These are phyloP conservation scores for Hemisphaericaspora xylofermentans DNA, from an alignment of 1,139 yeast species.

Conservation along the genomic window DNA sequence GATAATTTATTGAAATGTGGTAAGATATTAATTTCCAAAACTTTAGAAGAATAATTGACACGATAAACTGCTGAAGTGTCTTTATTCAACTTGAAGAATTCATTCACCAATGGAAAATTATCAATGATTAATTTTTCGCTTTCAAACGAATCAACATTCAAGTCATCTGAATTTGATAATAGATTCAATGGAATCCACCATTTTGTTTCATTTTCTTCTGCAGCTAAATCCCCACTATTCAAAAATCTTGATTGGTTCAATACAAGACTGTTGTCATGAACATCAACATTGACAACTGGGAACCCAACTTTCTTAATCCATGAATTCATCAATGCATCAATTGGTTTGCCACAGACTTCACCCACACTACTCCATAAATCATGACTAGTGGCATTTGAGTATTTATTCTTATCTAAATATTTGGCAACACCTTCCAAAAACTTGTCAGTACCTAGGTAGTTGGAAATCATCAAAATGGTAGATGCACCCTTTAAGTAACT, in stretches of 20 bases:
- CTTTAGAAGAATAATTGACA: conserved; percentile 56
- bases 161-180: conserved; percentile 20
- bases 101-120: conserved; percentile 21
- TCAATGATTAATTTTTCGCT: conserved; percentile 22
- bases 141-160: conserved; percentile 22
- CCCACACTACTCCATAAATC: conserved; percentile 80
- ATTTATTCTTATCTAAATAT: conserved; percentile 69
- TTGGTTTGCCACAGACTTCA: conserved; percentile 73
- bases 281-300: conserved; percentile 67
- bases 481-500: conserved; percentile 85
- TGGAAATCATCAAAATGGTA: conserved; percentile 66
- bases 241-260: conserved; percentile 74
- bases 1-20: conserved; percentile 53
- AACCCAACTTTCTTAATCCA: conserved; percentile 86
- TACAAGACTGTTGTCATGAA: conserved; percentile 40
- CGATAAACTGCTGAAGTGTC: conserved; percentile 66
- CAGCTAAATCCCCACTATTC: conserved; percentile 73
- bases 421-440: conserved; percentile 72
- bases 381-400: conserved; percentile 72
- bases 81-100: conserved; percentile 60
- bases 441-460: conserved; percentile 62
- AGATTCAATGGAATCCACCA: conserved; percentile 78
- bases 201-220: conserved; percentile 64
- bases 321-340: conserved; percentile 66
- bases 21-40: conserved; percentile 46